Evolutionary conservation across 2,329 filamentous ascomycete genomes (phyloP).

Genomic region (Stagonosporopsis cucurbitacearum): DNA sequence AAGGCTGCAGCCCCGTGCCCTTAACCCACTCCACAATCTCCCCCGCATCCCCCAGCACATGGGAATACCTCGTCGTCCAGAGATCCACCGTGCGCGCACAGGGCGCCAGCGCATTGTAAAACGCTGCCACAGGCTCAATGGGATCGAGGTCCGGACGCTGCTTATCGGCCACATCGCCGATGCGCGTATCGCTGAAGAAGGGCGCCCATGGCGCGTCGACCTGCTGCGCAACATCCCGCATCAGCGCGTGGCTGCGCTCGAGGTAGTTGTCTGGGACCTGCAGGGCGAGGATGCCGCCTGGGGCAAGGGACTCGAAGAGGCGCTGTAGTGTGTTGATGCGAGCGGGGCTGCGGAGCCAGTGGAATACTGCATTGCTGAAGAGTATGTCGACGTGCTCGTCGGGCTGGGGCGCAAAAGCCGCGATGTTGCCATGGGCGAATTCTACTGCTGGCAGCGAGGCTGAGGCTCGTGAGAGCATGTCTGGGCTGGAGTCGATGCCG

Average conservation of each 20-base stretch:
- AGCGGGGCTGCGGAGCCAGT: constrained; percentile 58
- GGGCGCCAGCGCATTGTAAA: constrained; percentile 59
- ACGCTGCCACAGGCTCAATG: constrained; percentile 56
- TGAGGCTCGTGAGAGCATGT: constrained; percentile 62
- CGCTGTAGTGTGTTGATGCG: constrained; percentile 56
- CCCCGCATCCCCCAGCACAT: constrained; percentile 56
- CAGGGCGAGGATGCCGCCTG: constrained; percentile 61
- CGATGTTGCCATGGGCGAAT: constrained; percentile 58
- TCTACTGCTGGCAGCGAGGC: constrained; percentile 49
- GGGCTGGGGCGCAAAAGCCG: constrained; percentile 45
- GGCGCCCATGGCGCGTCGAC: constrained; percentile 47
- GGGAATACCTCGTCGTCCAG: constrained; percentile 63
- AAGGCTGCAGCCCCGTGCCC: constrained; percentile 64
- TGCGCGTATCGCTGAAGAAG: constrained; percentile 28
- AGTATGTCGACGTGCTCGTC: constrained; percentile 46
- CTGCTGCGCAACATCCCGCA: constrained; percentile 53
- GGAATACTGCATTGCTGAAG: constrained; percentile 65
- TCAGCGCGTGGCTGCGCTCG: constrained; percentile 58
- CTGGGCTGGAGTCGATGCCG: constrained; percentile 62
- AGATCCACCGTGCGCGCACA: constrained; percentile 54
- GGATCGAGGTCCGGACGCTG: constrained; percentile 52
- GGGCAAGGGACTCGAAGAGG: constrained; percentile 50
- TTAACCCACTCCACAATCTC: constrained; percentile 67
- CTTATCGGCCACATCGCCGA: constrained; percentile 23
- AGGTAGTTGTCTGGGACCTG: constrained; percentile 62